Evolutionary conservation across 139 green algal species (phyloP), one percentile per base, ranked within the genome.

Genomic region (Volvox reticuliferus): DNA sequence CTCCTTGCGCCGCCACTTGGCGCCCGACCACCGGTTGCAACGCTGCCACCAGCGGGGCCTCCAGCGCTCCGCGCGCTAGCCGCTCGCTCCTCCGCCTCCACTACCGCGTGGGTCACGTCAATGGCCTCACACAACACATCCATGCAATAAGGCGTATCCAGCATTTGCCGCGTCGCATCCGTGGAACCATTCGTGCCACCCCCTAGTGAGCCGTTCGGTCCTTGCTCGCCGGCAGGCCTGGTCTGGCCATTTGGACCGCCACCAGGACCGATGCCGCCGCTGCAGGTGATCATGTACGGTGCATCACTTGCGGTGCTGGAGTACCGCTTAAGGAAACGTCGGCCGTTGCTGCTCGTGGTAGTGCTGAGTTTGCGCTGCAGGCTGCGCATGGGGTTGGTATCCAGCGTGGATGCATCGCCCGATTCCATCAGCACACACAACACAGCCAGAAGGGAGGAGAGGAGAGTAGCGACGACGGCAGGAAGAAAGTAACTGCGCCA

Each of bases 51-150:
- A 35, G 32, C 55, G 6, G 62, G 35, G 21, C 82, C 82, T 2
- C 82, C 82, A 67, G 20, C 63, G 83, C 67, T 68, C 20, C 83
- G 83, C 6, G 33, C 32, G 16, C 69, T 65, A 63, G 1, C 28
- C 26, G 67, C 35, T 0, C 83, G 83, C 36, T 80, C 67, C 83
- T 80, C 83, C 68, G 36, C 67, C 36, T 89, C 67, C 68, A 36
- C 14, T 18, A 89, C 83, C 12, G 83, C 83, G 20, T 67, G 35
- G 67, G 75, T 68, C 24, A n/a, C 36, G 9, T 89, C 83, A 35
- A 89, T 67, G 3, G 68, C 83, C 67, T 89, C 83, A 68, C 83
- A 89, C 67, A 89, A 24, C 67, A 89, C 83, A 18, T 89, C 67
- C 37, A 89, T 26, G 1, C 35, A 67, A 22, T 69, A n/a, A 0